Evolutionary conservation across 306 rosid genomes (phyloP), one percentile per base, ranked within the genome.

Genomic region (Mucuna pruriens): DNA sequence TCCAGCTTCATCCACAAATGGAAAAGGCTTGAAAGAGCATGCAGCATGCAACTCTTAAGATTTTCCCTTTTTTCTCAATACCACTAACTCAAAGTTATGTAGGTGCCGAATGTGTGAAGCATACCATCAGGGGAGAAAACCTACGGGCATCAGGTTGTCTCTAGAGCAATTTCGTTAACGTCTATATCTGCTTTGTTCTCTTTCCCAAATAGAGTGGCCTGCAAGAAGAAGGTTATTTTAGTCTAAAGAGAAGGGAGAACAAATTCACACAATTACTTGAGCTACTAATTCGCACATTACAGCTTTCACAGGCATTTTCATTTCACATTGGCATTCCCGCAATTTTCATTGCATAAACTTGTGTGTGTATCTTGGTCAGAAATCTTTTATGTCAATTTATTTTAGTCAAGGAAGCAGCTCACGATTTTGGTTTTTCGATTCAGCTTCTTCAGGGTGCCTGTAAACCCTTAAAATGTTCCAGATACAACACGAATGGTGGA

Each of bases 141-240:
- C 48, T 22, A 49, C 45, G 58, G 17, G 76, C 71, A 66, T 86
- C 85, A 86, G 46, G 80, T 82, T 33, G 86, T 84, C 85, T 85
- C 92, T 7, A 60, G 84, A 84, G 81, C 87, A 74, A 95, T 85
- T 77, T 91, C 94, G 62, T 79, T 81, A 62, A 85, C 82, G 84
- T 92, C 91, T 74, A 95, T 15, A 39, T 89, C 97, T 51, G 86
- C 90, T 48, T 88, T 81, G 85, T 89, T 95, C 86, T 95, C 99
- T 83, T 93, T 95, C 80, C 99, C 99, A 81, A 93, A 93, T 44
- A 95, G 77, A 1, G 83, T 85, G 81, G 91, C 99, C 99, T 95
- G 99, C 91, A 92, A 36, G 74, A 88, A 85, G 79, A 83, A 22
- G 72, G 52, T 44, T 73, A 65, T 22, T 3, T 69, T 29, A 70